These are phyloP conservation scores for Pisolithus albus DNA, from an alignment of 768 basidiomycete species.

Conservation along the genomic window DNA sequence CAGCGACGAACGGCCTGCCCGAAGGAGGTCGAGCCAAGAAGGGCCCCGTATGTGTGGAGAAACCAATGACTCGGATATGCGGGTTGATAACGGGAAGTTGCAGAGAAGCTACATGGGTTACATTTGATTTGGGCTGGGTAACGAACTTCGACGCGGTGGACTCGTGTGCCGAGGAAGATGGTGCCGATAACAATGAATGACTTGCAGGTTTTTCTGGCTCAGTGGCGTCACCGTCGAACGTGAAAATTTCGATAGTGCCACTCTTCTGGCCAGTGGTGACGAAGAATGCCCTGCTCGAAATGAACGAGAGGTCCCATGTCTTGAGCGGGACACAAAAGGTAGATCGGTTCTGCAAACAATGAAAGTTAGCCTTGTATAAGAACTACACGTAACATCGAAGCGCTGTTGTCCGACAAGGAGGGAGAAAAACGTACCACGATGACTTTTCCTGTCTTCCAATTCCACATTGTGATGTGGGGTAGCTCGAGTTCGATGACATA, in stretches of 20 bases:
- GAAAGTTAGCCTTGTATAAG: background rate
- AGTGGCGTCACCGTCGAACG: constrained; percentile 23
- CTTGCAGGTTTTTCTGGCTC: too few relatives aligned
- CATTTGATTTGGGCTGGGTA: background rate
- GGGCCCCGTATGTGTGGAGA: constrained; percentile 30
- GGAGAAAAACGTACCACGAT: constrained; percentile 32
- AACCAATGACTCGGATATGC: constrained; percentile 8
- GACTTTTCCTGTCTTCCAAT: constrained; percentile 41
- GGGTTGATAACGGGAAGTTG: constrained; percentile 8
- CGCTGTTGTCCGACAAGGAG: background rate
- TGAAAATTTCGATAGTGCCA: constrained; percentile 40
- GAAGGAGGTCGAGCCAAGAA: constrained; percentile 22
- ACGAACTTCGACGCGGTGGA: background rate
- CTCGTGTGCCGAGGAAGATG: too few relatives aligned
- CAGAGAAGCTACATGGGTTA: constrained; percentile 17
- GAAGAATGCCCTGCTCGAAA: constrained; percentile 38
- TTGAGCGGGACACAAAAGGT: constrained; percentile 16
- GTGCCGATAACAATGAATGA: too few relatives aligned
- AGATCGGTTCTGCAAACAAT: background rate
- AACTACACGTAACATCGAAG: too few relatives aligned
- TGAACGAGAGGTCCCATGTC: constrained; percentile 41
- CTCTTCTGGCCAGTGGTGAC: constrained; percentile 27
- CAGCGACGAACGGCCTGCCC: constrained; percentile 21
- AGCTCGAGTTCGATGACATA: constrained; percentile 23
- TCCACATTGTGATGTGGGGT: constrained; percentile 36